These are phyloP conservation scores for Phycomyces nitens DNA, from an alignment of 192 early-diverging fungal genomes.

Conservation along the genomic window DNA sequence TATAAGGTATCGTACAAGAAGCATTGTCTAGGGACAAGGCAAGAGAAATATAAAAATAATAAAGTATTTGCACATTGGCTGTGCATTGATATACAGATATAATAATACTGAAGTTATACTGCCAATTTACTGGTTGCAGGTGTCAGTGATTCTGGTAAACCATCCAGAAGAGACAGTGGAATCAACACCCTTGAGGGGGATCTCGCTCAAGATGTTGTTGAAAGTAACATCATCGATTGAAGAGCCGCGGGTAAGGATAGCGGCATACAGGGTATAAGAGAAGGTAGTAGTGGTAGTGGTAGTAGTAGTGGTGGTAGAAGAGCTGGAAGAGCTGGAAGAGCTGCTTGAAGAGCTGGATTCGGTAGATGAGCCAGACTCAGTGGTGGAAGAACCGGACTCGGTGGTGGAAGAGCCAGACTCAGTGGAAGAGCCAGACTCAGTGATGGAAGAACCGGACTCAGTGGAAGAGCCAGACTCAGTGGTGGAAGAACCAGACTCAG, in stretches of 20 bases:
- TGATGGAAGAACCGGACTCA: not conserved
- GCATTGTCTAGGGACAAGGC: no score
- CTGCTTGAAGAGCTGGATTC: not conserved
- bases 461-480: not conserved
- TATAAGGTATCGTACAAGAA: no score
- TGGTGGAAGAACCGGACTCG: not conserved
- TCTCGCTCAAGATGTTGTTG: conserved; percentile 1
- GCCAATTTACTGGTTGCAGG: not conserved
- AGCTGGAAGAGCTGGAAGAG: not conserved
- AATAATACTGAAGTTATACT: no score
- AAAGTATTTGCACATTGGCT: no score
- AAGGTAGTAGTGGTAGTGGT: not conserved
- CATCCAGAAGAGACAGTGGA: not conserved
- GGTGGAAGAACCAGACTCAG: not conserved
- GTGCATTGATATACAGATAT: no score
- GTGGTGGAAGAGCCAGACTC: not conserved
- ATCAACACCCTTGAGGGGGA: conserved; percentile 6
- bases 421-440: not conserved
- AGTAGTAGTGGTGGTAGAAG: not conserved
- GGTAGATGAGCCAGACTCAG: not conserved
- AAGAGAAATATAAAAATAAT: no score
- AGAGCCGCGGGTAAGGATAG: conserved; percentile 1
- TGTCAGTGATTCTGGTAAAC: not conserved
- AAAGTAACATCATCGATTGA: conserved; percentile 5
- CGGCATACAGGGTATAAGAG: not conserved